A percentile compares a stretch with the other conserved stretches of the same genome.
phyloP scores from a whole-genome alignment of 192 early-diverging fungal genomes.

The Coemansia reversa region DNA sequence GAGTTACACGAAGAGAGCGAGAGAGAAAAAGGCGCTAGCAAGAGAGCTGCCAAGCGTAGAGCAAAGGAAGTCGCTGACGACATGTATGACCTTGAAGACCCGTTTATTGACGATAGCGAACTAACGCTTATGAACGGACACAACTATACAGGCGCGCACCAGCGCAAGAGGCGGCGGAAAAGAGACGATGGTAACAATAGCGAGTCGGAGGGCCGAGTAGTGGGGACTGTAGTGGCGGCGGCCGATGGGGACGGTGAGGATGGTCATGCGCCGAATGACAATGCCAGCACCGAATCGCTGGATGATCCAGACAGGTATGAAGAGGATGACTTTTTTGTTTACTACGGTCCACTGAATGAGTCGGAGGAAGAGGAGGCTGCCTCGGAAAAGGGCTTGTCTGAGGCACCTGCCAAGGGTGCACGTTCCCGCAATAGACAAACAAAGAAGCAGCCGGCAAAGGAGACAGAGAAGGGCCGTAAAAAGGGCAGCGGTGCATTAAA shows the following conservation, averaged over 20 bases:
- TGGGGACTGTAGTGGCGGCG: neutral
- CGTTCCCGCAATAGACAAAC: slow-evolving; percentile 35
- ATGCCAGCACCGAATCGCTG: neutral
- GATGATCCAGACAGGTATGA: slow-evolving; percentile 46
- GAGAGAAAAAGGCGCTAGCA: slow-evolving; percentile 9
- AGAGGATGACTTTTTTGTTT: slow-evolving; percentile 54
- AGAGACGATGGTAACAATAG: slow-evolving; percentile 39
- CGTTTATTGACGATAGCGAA: slow-evolving; percentile 56
- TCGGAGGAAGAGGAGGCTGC: slow-evolving; percentile 8
- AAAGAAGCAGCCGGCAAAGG: slow-evolving; percentile 36
- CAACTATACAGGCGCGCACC: slow-evolving; percentile 28
- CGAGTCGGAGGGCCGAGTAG: slow-evolving; percentile 31
- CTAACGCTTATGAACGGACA: slow-evolving; percentile 53
- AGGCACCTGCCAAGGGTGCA: slow-evolving; percentile 23
- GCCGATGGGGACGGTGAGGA: neutral
- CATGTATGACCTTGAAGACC: slow-evolving; percentile 53
- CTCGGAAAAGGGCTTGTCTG: slow-evolving; percentile 22
- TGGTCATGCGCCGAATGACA: neutral
- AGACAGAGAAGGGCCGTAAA: slow-evolving; percentile 14
- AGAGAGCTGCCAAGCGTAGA: slow-evolving; percentile 22
- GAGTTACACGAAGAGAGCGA: slow-evolving; percentile 39
- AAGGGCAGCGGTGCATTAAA: slow-evolving; percentile 22
- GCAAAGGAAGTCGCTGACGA: slow-evolving; percentile 41
- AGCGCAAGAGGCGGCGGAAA: slow-evolving; percentile 51
- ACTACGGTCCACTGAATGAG: slow-evolving; percentile 53